phyloP scores from a whole-genome alignment of 2,329 filamentous ascomycete genomes.

The Botrytis medusae region DNA sequence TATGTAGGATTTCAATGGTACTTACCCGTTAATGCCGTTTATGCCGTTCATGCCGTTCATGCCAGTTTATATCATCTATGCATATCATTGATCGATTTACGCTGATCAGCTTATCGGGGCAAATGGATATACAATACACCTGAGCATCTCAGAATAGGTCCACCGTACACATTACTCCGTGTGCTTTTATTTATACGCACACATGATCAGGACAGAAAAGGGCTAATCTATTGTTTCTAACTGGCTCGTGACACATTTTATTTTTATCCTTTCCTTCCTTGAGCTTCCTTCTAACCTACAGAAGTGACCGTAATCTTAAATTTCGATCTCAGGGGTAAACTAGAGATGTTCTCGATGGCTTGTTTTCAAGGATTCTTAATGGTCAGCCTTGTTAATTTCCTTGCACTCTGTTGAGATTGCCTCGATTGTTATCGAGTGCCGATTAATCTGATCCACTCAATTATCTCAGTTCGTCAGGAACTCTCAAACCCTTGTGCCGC shows the following conservation, averaged over 20 bases:
- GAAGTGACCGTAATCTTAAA: constrained; percentile 20
- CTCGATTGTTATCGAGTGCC: constrained; percentile 24
- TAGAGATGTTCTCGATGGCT: constrained; percentile 3
- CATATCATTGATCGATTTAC: constrained; percentile 13
- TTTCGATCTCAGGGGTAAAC: constrained; percentile 24
- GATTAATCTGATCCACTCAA: constrained; percentile 17
- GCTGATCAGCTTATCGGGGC: constrained; percentile 12
- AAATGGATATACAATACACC: background rate
- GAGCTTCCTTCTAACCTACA: constrained; percentile 14
- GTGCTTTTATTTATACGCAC: background rate
- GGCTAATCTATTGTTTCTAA: constrained; percentile 3
- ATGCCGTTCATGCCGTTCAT: background rate
- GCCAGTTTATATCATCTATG: constrained; percentile 10
- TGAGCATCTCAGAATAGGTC: background rate
- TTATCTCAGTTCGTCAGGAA: constrained; percentile 11
- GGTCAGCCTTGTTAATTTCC: constrained; percentile 21
- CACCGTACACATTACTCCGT: background rate
- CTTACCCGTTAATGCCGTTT: background rate
- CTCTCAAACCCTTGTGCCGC: constrained; percentile 13
- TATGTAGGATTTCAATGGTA: constrained; percentile 7
- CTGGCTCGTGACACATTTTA: constrained; percentile 13
- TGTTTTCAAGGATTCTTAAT: constrained; percentile 10
- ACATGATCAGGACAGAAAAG: background rate
- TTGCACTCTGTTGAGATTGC: constrained; percentile 15
- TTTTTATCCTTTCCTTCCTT: constrained; percentile 15